Evolutionary conservation across 495 filamentous ascomycete genomes (phyloP).

Genomic region (Xylaria cubensis): DNA sequence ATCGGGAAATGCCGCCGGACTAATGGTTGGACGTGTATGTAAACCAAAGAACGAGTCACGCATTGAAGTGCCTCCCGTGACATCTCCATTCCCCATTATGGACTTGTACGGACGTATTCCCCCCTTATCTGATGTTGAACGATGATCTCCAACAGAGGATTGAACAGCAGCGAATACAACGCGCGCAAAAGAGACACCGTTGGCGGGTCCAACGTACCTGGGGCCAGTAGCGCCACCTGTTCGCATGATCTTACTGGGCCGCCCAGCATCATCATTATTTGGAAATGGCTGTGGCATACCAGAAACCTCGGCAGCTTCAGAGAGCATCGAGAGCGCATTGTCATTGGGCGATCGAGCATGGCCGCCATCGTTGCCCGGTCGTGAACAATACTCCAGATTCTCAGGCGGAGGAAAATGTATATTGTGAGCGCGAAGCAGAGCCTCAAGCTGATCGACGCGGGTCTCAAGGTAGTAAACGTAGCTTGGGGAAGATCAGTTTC

Average conservation of each 20-base stretch:
- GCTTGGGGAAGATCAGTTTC: slow-evolving; percentile 52
- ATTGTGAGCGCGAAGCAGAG: slow-evolving; percentile 70
- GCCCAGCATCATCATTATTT: slow-evolving; percentile 64
- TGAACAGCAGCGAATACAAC: slow-evolving; percentile 96
- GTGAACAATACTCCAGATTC: slow-evolving; percentile 75
- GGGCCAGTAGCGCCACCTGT: slow-evolving; percentile 77
- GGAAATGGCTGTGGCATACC: slow-evolving; percentile 46
- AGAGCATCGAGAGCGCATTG: slow-evolving; percentile 33
- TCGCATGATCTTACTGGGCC: slow-evolving; percentile 77
- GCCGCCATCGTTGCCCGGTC: slow-evolving; percentile 54
- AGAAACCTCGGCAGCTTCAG: slow-evolving; percentile 37
- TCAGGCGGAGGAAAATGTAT: slow-evolving; percentile 77
- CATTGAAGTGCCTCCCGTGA: slow-evolving; percentile 72
- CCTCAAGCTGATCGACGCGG: slow-evolving; percentile 81
- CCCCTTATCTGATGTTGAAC: slow-evolving; percentile 59
- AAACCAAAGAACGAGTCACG: slow-evolving; percentile 95
- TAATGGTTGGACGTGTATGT: slow-evolving; percentile 86
- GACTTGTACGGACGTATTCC: slow-evolving; percentile 53
- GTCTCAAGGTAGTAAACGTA: slow-evolving; percentile 96
- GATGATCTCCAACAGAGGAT: slow-evolving; percentile 77
- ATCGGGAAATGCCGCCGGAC: slow-evolving; percentile 83
- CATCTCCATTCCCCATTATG: slow-evolving; percentile 38
- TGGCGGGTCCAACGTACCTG: slow-evolving; percentile 82
- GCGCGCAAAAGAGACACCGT: slow-evolving; percentile 91
- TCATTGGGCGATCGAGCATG: slow-evolving; percentile 52